Conservation (phyloP, 2,329 filamentous ascomycete species). For the Karstenula rhodostoma region DNA sequence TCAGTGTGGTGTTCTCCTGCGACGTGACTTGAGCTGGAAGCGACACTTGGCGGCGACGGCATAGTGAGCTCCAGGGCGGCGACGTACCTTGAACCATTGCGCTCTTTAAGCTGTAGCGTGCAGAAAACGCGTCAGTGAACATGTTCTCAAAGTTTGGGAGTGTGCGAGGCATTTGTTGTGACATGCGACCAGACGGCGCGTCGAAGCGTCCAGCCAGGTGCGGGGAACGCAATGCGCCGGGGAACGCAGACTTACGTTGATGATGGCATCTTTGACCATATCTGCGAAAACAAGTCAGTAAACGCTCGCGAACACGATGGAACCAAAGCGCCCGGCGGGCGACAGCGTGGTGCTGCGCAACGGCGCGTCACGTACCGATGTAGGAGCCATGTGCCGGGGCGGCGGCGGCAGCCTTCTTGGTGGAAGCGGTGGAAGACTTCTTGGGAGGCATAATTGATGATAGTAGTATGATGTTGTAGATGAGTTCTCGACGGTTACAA, state of each 20-base stretch:
- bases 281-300: slow-evolving; percentile 65
- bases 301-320: slow-evolving; percentile 59
- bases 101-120: slow-evolving; percentile 70
- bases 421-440: slow-evolving; percentile 63
- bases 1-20: slow-evolving; percentile 43
- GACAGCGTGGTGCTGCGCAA: slow-evolving; percentile 57
- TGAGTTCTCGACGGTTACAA: slow-evolving; percentile 42
- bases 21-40: slow-evolving; percentile 32
- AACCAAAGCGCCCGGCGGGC: slow-evolving; percentile 49
- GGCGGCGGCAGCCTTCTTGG: slow-evolving; percentile 65
- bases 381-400: slow-evolving; percentile 69
- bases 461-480: slow-evolving; percentile 37
- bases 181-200: slow-evolving; percentile 40
- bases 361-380: slow-evolving; percentile 64
- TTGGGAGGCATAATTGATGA: slow-evolving; percentile 69
- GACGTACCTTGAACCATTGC: slow-evolving; percentile 73
- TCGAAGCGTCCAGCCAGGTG: slow-evolving; percentile 44
- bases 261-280: slow-evolving; percentile 77
- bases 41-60: slow-evolving; percentile 37
- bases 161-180: slow-evolving; percentile 30
- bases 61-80: slow-evolving; percentile 29
- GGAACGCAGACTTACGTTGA: slow-evolving; percentile 69
- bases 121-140: slow-evolving; percentile 59
- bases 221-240: slow-evolving; percentile 57
- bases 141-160: slow-evolving; percentile 19